A percentile compares a stretch with the other conserved stretches of the same genome.
These are phyloP conservation scores for Hymenoscyphus scutula DNA, from an alignment of 2,329 filamentous ascomycete species.

Conservation along the genomic window DNA sequence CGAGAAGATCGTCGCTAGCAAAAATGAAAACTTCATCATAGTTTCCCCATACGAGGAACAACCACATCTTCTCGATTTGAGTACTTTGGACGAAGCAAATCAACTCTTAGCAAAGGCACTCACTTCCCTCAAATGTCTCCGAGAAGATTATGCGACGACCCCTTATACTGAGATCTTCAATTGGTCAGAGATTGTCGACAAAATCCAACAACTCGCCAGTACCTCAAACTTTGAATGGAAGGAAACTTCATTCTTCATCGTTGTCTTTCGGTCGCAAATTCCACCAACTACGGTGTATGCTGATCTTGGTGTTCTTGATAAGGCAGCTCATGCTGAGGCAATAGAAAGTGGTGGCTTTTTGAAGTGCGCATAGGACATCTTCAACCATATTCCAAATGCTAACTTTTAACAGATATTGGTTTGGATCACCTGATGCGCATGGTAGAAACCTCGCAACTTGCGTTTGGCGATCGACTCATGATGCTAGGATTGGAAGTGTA, in stretches of 20 bases:
- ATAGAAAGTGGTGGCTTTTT: constrained; percentile 75
- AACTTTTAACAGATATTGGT: constrained; percentile 69
- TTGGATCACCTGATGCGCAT: constrained; percentile 67
- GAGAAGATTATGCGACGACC: constrained; percentile 72
- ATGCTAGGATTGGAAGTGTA: constrained; percentile 57
- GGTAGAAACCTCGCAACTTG: constrained; percentile 81
- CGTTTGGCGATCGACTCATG: constrained; percentile 59
- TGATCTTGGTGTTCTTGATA: constrained; percentile 70
- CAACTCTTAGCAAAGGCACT: constrained; percentile 71
- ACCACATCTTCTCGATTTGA: constrained; percentile 71
- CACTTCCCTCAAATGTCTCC: constrained; percentile 58
- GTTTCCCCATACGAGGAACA: constrained; percentile 73
- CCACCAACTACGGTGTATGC: constrained; percentile 64
- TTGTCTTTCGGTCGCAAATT: constrained; percentile 77
- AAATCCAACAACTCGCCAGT: constrained; percentile 52
- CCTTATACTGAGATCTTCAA: constrained; percentile 75
- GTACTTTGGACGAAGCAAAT: constrained; percentile 62
- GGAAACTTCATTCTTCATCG: constrained; percentile 71
- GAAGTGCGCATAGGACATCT: constrained; percentile 52
- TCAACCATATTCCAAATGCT: constrained; percentile 13
- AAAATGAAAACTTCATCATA: constrained; percentile 46
- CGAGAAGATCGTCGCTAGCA: neutral
- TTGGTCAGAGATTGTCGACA: constrained; percentile 62
- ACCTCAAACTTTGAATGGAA: constrained; percentile 54
- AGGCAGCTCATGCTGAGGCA: constrained; percentile 76